Evolutionary conservation across 345 rosid species (phyloP).

Genomic region (Nephelium lappaceum): DNA sequence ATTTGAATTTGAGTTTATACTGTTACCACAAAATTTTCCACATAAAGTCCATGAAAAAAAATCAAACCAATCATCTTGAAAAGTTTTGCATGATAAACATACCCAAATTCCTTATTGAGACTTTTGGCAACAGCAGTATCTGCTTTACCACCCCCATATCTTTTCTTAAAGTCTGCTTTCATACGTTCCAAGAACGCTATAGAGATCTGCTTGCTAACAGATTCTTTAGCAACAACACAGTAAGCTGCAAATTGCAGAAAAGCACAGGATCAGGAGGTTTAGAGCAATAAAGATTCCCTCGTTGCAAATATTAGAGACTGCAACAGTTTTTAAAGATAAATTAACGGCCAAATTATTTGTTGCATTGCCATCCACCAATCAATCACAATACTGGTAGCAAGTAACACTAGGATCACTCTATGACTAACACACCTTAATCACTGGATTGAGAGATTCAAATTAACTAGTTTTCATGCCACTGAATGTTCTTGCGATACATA

Average conservation of each 20-base stretch:
- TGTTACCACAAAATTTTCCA: slow-evolving; percentile 11
- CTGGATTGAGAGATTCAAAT: background rate
- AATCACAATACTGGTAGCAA: background rate
- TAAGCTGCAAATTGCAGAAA: slow-evolving; percentile 59
- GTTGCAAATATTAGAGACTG: background rate
- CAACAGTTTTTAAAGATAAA: background rate
- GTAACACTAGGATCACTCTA: background rate
- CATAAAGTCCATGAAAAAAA: slow-evolving; percentile 1
- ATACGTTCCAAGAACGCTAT: slow-evolving; percentile 89
- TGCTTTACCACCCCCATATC: slow-evolving; percentile 96
- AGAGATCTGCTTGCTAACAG: slow-evolving; percentile 89
- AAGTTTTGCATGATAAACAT: slow-evolving; percentile 22
- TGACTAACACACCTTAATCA: background rate
- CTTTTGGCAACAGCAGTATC: slow-evolving; percentile 91
- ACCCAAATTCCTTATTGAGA: slow-evolving; percentile 96
- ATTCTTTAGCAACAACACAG: slow-evolving; percentile 95
- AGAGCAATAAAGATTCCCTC: slow-evolving; percentile 8
- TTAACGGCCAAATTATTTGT: background rate
- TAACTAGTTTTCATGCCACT: background rate
- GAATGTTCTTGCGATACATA: background rate
- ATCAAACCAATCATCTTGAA: background rate
- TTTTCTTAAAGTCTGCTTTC: slow-evolving; percentile 88
- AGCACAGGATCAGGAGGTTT: slow-evolving; percentile 15
- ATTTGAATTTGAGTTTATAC: slow-evolving; percentile 7
- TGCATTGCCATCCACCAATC: background rate